A percentile compares a stretch with the other conserved stretches of the same genome.
Evolutionary conservation across 257 asterid species (phyloP).

Genomic region (Scutellaria barbata): DNA sequence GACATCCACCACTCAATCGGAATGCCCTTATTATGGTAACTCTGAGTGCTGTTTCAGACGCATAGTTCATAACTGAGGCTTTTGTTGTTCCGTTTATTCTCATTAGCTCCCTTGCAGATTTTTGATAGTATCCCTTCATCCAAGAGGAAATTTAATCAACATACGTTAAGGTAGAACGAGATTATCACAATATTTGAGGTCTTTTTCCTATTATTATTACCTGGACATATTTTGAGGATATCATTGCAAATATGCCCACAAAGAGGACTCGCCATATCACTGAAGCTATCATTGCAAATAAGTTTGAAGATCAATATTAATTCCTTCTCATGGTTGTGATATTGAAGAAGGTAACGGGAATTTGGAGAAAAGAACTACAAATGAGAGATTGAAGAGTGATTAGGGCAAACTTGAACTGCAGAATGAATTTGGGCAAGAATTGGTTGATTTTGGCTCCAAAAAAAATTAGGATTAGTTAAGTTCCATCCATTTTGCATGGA

Average conservation of each 20-base stretch:
- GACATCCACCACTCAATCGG: constrained; percentile 44
- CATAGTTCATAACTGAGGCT: constrained; percentile 78
- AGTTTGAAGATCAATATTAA: no score
- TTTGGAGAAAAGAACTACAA: no score
- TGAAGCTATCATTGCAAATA: no score
- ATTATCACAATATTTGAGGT: not conserved
- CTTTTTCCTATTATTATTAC: constrained; percentile 30
- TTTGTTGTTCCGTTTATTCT: constrained; percentile 86
- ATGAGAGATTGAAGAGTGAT: no score
- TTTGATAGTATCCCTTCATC: constrained; percentile 73
- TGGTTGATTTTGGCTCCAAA: no score
- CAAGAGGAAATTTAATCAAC: not conserved
- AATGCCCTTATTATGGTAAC: constrained; percentile 75
- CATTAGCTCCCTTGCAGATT: constrained; percentile 76
- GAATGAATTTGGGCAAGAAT: no score
- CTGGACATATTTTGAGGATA: constrained; percentile 71
- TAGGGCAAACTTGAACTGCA: no score
- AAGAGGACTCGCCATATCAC: constrained; percentile 84
- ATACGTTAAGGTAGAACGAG: not conserved
- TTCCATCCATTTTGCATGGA: no score
- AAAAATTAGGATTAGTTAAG: no score
- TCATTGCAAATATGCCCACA: constrained; percentile 64
- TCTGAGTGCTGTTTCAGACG: constrained; percentile 80
- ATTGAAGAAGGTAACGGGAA: no score
- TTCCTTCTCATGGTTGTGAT: no score